Evolutionary conservation across 108 stramenopile species (phyloP).

Genomic region (Pseudonitzschia multiseries): DNA sequence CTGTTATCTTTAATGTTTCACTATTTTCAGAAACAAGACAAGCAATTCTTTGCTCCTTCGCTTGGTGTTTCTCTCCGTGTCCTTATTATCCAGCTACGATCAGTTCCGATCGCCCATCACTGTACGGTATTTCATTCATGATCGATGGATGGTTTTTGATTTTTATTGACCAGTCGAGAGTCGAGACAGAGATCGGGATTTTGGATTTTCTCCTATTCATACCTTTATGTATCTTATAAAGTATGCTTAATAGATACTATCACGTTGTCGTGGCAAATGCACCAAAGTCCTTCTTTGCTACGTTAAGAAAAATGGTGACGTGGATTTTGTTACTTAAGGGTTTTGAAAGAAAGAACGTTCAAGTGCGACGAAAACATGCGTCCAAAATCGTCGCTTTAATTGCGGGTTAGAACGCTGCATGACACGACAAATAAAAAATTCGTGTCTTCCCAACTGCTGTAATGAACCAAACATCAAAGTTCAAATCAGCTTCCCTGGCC

Average conservation of each 20-base stretch:
- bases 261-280: not conserved
- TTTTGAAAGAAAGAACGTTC: slow-evolving; percentile 5
- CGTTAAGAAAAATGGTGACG: not conserved
- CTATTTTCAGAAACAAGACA: no score
- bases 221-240: not conserved
- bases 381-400: not conserved
- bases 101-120: no score
- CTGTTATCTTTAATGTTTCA: no score
- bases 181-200: no score
- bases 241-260: not conserved
- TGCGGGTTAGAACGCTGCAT: not conserved
- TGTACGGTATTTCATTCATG: no score
- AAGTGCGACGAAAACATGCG: slow-evolving; percentile 13
- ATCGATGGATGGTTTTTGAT: no score
- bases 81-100: no score
- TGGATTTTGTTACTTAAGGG: slow-evolving; percentile 3
- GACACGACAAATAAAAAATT: not conserved
- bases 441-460: not conserved
- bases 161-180: no score
- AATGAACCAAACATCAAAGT: not conserved
- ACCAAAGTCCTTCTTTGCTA: not conserved
- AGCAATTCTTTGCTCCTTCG: no score
- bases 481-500: not conserved
- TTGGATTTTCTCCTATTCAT: not conserved
- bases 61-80: no score